Conservation (phyloP, 257 asterid species). For the Ligustrum vulgare region DNA sequence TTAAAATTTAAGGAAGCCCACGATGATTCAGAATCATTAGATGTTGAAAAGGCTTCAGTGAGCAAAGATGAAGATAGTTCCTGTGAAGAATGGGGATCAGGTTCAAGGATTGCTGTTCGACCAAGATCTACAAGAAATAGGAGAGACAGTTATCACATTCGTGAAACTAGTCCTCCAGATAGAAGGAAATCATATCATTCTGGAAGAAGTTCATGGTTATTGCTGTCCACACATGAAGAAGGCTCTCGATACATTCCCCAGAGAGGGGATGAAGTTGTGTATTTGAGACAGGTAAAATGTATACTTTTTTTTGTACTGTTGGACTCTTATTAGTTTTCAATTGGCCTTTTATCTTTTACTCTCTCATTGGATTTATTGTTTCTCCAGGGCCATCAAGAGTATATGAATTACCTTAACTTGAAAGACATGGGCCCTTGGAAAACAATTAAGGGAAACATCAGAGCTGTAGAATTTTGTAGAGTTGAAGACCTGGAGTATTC, state of each 20-base stretch:
- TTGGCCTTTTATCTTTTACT: conserved; percentile 6
- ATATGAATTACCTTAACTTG: conserved; percentile 37
- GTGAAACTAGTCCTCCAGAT: conserved; percentile 58
- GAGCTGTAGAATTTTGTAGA: conserved; percentile 82
- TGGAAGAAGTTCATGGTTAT: conserved; percentile 79
- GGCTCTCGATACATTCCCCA: conserved; percentile 89
- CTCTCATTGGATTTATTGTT: conserved; percentile 17
- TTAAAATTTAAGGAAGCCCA: conserved; percentile 38
- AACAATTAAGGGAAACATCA: conserved; percentile 56
- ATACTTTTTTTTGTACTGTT: background rate
- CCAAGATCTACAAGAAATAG: conserved; percentile 68
- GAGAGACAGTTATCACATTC: conserved; percentile 52
- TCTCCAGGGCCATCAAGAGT: conserved; percentile 90
- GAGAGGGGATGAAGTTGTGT: conserved; percentile 77
- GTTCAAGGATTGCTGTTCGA: conserved; percentile 48
- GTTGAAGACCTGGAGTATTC: conserved; percentile 72
- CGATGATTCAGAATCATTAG: conserved; percentile 51
- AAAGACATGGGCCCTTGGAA: conserved; percentile 78
- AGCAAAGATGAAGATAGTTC: conserved; percentile 53
- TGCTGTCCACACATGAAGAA: conserved; percentile 79
- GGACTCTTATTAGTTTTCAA: background rate
- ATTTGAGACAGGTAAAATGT: conserved; percentile 75
- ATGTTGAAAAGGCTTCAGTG: conserved; percentile 44
- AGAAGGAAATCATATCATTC: conserved; percentile 60
- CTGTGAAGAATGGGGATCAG: conserved; percentile 53